Base-by-base conservation (phyloP, 805 yeast species). In the Diddensiella santjacobensis region DNA sequence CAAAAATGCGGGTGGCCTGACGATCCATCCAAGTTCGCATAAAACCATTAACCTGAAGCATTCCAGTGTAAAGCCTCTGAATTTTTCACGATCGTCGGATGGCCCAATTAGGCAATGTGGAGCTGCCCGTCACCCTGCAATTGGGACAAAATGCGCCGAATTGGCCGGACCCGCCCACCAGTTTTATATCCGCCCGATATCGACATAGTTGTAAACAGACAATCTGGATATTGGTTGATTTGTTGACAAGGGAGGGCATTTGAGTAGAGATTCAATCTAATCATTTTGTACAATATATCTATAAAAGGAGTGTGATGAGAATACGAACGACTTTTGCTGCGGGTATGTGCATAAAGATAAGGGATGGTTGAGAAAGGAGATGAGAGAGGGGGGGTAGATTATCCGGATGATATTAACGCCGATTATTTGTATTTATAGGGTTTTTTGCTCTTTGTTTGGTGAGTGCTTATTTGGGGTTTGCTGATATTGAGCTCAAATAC, bases 391-490 rank as follows among this genome's bases (percentile, higher is more conserved):
- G n/a, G n/a, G n/a, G n/a, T n/a, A n/a, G n/a, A n/a, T n/a, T n/a
- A n/a, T n/a, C n/a, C n/a, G n/a, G n/a, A n/a, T n/a, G 10, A 26
- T 33, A 11, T 4, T 22, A 22, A 24, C 17, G 30, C 8, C 19
- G 29, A 15, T 5, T 19, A 13, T 18, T 10, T 15, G 13, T 33
- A 31, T 20, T 45, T 39, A 46, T 29, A 63, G 68, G 55, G 3
- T 62, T 64, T 39, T 22, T 56, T 35, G 49, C 48, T 18, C 40
- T 60, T 6, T 40, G 52, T 15, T 33, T 59, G 6, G 20, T 54
- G 3, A 41, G 58, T 24, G 59, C 59, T 10, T 64, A 59, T 29
- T 52, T 64, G 41, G 68, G 68, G 3, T 59, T 65, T 36, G 64
- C 64, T 20, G 52, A 57, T 36, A 48, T 57, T 36, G 29, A 54